These are phyloP conservation scores for Aspergillus ostianus DNA, from an alignment of 495 filamentous ascomycete species.

Conservation along the genomic window DNA sequence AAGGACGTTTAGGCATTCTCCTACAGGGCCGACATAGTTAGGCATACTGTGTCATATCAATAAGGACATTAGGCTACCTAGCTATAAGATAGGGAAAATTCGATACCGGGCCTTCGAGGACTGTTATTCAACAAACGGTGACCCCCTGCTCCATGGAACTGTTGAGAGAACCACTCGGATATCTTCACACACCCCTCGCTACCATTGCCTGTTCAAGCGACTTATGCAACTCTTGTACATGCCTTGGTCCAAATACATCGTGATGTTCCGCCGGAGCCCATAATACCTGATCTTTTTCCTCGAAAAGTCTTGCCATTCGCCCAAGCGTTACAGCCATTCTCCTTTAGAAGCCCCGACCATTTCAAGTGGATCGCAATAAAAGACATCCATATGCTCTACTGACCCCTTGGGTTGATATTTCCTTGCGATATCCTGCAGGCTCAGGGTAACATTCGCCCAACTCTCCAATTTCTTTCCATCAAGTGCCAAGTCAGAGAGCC, in stretches of 20 bases:
- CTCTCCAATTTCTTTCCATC: background rate
- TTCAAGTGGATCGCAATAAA: conserved; percentile 38
- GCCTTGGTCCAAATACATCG: background rate
- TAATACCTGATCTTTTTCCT: conserved; percentile 23
- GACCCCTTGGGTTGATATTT: conserved; percentile 40
- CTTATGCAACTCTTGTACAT: conserved; percentile 6
- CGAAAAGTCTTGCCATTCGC: conserved; percentile 36
- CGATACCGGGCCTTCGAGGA: too few relatives aligned
- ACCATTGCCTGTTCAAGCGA: background rate
- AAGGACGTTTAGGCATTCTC: too few relatives aligned
- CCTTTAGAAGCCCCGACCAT: conserved; percentile 27
- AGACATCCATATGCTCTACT: conserved; percentile 43
- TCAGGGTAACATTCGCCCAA: conserved; percentile 5
- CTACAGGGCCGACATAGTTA: too few relatives aligned
- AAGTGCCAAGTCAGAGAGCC: background rate
- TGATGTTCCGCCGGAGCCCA: conserved; percentile 35
- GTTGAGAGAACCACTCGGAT: too few relatives aligned
- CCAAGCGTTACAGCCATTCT: conserved; percentile 38
- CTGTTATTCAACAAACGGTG: too few relatives aligned
- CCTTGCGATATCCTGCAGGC: conserved; percentile 5
- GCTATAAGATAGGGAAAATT: too few relatives aligned
- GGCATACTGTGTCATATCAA: too few relatives aligned
- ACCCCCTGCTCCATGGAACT: too few relatives aligned
- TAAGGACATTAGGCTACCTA: too few relatives aligned
- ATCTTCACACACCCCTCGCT: background rate